Evolutionary conservation across 164 flowering plant species (phyloP).

Genomic region (Houttuynia cordata): DNA sequence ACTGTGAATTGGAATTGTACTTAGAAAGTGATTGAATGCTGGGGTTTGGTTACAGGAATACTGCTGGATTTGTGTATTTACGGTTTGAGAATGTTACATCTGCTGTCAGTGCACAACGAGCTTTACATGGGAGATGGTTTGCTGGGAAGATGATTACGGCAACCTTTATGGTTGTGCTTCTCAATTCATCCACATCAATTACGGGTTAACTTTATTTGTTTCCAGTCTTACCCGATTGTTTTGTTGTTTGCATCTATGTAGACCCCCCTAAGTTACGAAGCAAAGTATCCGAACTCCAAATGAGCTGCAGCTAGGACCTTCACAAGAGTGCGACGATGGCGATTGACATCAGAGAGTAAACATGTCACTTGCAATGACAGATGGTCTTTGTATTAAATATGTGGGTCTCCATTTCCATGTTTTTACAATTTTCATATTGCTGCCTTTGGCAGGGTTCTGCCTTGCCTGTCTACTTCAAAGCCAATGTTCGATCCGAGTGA

Average conservation of each 20-base stretch:
- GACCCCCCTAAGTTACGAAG: slow-evolving; percentile 54
- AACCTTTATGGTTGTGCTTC: slow-evolving; percentile 49
- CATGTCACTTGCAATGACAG: too few relatives aligned
- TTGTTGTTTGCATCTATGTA: slow-evolving; percentile 18
- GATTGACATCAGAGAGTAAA: too few relatives aligned
- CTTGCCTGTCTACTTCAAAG: too few relatives aligned
- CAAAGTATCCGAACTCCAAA: slow-evolving; percentile 51
- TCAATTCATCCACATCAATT: not conserved
- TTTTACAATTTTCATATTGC: too few relatives aligned
- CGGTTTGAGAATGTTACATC: slow-evolving; percentile 49
- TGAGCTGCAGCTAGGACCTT: slow-evolving; percentile 3
- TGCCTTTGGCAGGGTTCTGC: too few relatives aligned
- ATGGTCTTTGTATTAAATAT: too few relatives aligned
- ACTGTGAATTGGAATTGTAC: not conserved
- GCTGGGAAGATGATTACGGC: slow-evolving; percentile 97
- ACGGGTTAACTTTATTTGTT: not conserved
- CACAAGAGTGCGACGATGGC: too few relatives aligned
- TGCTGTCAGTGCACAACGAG: slow-evolving; percentile 56
- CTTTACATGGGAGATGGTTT: slow-evolving; percentile 93
- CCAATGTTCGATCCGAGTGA: too few relatives aligned
- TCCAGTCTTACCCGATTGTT: not conserved
- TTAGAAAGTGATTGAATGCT: not conserved
- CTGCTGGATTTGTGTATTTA: slow-evolving; percentile 71
- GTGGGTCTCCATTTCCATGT: too few relatives aligned
- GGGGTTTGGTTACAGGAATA: slow-evolving; percentile 37